Conservation (phyloP, 2,329 filamentous ascomycete species). For the Canariomyces notabilis region DNA sequence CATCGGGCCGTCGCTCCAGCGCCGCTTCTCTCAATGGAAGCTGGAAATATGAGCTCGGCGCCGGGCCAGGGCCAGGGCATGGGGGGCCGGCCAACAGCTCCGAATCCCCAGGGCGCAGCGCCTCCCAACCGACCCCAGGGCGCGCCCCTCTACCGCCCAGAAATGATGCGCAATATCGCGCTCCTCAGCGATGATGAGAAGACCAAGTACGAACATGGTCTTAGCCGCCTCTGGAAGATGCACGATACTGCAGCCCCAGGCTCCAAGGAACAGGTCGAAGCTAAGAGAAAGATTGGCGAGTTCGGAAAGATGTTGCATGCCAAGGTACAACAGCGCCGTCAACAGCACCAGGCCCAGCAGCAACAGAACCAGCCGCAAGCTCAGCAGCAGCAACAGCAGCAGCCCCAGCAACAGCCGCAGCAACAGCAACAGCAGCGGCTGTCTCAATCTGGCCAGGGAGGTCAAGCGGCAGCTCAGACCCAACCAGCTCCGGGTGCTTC, state of each 20-base stretch:
- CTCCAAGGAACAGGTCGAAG: slow-evolving; percentile 44
- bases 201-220: slow-evolving; percentile 53
- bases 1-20: too few species aligned
- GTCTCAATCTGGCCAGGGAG: slow-evolving; percentile 23
- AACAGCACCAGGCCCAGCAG: slow-evolving; percentile 31
- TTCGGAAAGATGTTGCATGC: slow-evolving; percentile 54
- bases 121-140: slow-evolving; percentile 3
- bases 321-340: slow-evolving; percentile 38
- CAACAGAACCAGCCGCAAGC: slow-evolving; percentile 21
- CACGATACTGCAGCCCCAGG: slow-evolving; percentile 45
- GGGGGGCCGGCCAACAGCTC: background rate
- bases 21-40: background rate
- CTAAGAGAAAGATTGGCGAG: slow-evolving; percentile 54
- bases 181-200: slow-evolving; percentile 52
- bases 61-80: slow-evolving; percentile 13
- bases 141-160: slow-evolving; percentile 42
- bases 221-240: slow-evolving; percentile 49
- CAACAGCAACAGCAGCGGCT: slow-evolving; percentile 13
- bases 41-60: slow-evolving; percentile 18
- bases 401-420: slow-evolving; percentile 1
- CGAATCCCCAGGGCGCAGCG: slow-evolving; percentile 14
- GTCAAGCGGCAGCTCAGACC: slow-evolving; percentile 6
- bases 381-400: slow-evolving; percentile 19
- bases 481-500: slow-evolving; percentile 8
- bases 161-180: slow-evolving; percentile 46